Evolutionary conservation across 768 basidiomycete species (phyloP).

Genomic region (Tulasnella sp.): DNA sequence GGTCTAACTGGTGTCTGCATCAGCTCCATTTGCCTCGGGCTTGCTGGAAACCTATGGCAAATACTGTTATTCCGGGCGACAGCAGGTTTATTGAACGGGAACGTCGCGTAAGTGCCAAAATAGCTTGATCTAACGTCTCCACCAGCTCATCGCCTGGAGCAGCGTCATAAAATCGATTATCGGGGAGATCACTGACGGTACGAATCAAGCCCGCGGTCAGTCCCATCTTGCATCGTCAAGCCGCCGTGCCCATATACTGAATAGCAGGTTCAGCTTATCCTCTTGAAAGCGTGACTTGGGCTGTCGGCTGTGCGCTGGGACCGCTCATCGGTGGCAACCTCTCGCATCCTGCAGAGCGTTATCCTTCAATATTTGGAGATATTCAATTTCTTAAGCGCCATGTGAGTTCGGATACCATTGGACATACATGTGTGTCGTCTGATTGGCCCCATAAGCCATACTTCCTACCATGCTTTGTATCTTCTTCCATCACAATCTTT

Average conservation of each 20-base stretch:
- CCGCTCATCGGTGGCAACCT: constrained; percentile 15
- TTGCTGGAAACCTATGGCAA: constrained; percentile 4
- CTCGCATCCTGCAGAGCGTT: constrained; percentile 14
- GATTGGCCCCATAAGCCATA: constrained; percentile 28
- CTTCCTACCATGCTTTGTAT: constrained; percentile 48
- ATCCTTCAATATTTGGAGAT: constrained; percentile 10
- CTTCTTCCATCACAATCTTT: constrained; percentile 35
- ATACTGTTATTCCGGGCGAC: constrained; percentile 4
- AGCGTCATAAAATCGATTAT: constrained; percentile 16
- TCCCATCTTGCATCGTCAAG: background rate
- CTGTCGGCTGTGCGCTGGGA: constrained; percentile 15
- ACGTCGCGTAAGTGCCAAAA: background rate
- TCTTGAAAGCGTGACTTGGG: constrained; percentile 5
- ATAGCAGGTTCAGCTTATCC: constrained; percentile 13
- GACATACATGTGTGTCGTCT: too few relatives aligned
- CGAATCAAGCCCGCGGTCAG: constrained; percentile 16
- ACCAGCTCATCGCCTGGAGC: background rate
- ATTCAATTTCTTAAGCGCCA: background rate
- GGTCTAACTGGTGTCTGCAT: constrained; percentile 13
- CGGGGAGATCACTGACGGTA: constrained; percentile 17
- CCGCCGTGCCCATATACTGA: background rate
- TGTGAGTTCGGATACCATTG: background rate
- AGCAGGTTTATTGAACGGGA: constrained; percentile 14
- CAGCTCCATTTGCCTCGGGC: constrained; percentile 8
- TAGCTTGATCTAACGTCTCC: background rate